Evolutionary conservation across 805 yeast species (phyloP).

Genomic region (Diddensiella transvaalensis): DNA sequence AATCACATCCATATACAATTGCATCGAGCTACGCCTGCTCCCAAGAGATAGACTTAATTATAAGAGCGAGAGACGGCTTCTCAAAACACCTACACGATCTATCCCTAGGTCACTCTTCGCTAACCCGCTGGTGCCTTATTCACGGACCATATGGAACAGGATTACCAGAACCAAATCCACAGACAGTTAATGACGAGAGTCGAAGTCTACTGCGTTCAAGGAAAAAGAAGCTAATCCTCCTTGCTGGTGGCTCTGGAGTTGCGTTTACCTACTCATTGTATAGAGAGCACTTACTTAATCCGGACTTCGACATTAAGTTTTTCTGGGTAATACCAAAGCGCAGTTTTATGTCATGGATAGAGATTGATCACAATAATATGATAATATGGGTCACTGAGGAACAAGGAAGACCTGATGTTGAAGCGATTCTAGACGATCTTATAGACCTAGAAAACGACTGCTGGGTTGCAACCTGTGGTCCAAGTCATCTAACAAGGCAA

Average conservation of each 20-base stretch:
- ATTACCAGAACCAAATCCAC: constrained; percentile 11
- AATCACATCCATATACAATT: constrained; percentile 28
- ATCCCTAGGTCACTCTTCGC: constrained; percentile 2
- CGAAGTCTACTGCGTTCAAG: constrained; percentile 19
- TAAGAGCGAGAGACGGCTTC: constrained; percentile 32
- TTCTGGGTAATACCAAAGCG: constrained; percentile 32
- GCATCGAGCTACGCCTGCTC: constrained; percentile 18
- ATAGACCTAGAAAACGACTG: constrained; percentile 21
- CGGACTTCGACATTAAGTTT: constrained; percentile 23
- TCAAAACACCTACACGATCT: constrained; percentile 22
- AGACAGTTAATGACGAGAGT: background rate
- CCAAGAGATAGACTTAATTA: constrained; percentile 27
- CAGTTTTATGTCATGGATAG: constrained; percentile 29
- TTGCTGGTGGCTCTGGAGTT: constrained; percentile 35
- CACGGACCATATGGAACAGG: constrained; percentile 28
- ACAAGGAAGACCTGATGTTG: constrained; percentile 31
- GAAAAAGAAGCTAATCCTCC: constrained; percentile 26
- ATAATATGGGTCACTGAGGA: constrained; percentile 31
- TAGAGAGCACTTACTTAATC: constrained; percentile 10
- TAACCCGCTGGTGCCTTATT: constrained; percentile 15
- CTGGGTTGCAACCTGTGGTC: constrained; percentile 33
- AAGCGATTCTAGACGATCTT: constrained; percentile 21
- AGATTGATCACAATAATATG: constrained; percentile 22
- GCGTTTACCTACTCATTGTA: constrained; percentile 31
- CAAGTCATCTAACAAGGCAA: constrained; percentile 29